Conservation (phyloP, 148 eudicot species). For the Hydrangea macrophylla region DNA sequence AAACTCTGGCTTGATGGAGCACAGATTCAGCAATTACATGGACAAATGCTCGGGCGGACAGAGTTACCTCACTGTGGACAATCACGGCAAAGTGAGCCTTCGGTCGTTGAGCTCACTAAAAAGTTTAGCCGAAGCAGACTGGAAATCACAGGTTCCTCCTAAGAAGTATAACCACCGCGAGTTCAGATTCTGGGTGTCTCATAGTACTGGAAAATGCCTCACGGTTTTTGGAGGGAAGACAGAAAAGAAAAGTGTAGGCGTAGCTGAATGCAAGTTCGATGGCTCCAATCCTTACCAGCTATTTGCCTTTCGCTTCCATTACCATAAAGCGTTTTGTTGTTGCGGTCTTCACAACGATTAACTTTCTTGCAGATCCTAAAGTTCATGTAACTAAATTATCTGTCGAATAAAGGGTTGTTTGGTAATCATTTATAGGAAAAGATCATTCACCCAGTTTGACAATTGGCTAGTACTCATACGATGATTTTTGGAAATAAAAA, state of each 20-base stretch:
- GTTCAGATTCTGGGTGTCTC: slow-evolving; percentile 33
- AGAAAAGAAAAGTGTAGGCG: slow-evolving; percentile 32
- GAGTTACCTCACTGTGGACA: slow-evolving; percentile 38
- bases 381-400: too few relatives aligned
- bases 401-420: too few relatives aligned
- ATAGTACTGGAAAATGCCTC: slow-evolving; percentile 37
- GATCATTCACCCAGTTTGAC: too few relatives aligned
- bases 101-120: slow-evolving; percentile 27
- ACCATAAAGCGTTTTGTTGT: slow-evolving; percentile 36
- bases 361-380: not conserved
- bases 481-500: too few relatives aligned
- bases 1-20: not conserved
- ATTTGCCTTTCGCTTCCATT: slow-evolving; percentile 43
- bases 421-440: too few relatives aligned
- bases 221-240: slow-evolving; percentile 30
- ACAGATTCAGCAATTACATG: slow-evolving; percentile 48
- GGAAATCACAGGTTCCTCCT: slow-evolving; percentile 46
- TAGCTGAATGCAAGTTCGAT: slow-evolving; percentile 31
- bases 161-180: slow-evolving; percentile 25
- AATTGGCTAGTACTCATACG: too few relatives aligned
- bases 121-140: slow-evolving; percentile 35
- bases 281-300: slow-evolving; percentile 40
- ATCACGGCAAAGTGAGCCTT: slow-evolving; percentile 30
- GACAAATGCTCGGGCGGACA: slow-evolving; percentile 41
- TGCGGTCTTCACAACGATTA: slow-evolving; percentile 30